Percentiles rank a stretch among this genome's conserved stretches.
Evolutionary conservation across 2,329 filamentous ascomycete species (phyloP).

Genomic region (Colletotrichum lentis): DNA sequence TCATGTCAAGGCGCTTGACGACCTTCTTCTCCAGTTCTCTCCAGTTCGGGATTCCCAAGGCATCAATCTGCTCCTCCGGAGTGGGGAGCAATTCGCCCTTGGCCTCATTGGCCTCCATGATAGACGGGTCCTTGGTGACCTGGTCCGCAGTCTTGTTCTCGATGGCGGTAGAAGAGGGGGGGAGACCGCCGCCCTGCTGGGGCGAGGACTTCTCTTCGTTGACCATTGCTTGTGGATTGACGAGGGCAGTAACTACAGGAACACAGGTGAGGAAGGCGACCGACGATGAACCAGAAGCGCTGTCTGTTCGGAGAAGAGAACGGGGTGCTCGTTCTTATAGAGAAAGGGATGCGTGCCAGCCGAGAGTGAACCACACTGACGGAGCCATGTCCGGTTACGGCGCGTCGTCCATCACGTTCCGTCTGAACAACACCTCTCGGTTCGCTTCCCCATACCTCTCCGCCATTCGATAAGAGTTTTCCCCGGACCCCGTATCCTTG

Average conservation of each 20-base stretch:
- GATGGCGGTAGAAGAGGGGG: neutral
- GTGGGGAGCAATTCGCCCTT: constrained; percentile 19
- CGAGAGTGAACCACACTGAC: no score
- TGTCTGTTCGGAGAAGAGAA: neutral
- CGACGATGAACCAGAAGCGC: neutral
- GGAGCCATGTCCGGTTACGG: neutral
- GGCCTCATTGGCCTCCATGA: constrained; percentile 24
- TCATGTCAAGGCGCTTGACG: constrained; percentile 39
- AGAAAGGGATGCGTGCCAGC: neutral
- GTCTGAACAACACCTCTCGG: no score
- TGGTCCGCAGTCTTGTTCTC: neutral
- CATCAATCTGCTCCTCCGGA: constrained; percentile 39
- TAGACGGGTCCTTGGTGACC: constrained; percentile 18
- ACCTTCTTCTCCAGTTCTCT: constrained; percentile 39
- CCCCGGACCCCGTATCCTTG: constrained; percentile 31
- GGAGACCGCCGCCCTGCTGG: neutral
- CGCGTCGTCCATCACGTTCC: neutral
- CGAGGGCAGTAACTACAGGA: neutral
- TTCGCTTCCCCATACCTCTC: constrained; percentile 16
- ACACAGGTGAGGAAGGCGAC: neutral
- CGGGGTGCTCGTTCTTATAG: neutral
- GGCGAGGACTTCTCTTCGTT: constrained; percentile 20
- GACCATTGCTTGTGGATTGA: constrained; percentile 11
- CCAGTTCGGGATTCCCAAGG: constrained; percentile 40
- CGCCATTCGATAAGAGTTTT: constrained; percentile 5